Evolutionary conservation across 2,329 filamentous ascomycete species (phyloP), one percentile per base, ranked within the genome.

Genomic region (Pseudocercospora fuligena): DNA sequence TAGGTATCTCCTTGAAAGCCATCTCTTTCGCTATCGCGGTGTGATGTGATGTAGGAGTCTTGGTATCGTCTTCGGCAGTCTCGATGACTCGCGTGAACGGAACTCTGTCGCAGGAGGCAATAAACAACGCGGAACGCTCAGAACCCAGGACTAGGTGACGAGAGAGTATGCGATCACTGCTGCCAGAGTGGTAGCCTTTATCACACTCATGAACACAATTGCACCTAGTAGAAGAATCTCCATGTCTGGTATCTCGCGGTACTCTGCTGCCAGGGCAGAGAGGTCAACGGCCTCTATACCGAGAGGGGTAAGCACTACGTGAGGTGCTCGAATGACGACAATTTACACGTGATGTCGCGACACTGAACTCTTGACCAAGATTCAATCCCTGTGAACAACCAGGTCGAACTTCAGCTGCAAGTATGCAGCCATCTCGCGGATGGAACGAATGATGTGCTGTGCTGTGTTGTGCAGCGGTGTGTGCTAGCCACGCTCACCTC

Each of bases 1-100:
- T 87, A 1, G 93, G 93, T 65, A 97, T 89, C 2, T 87, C 85
- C 1, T 87, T 89, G 81, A 96, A 96, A 4, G 66, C 60, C 66
- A 56, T 56, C 5, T 31, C 51, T 56, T 56, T 25, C 27, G 51
- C 51, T 31, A 23, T 56, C 27, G 51, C 9, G 7, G 46, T 25
- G 19, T 23, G 23, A 49, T 21, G 12, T 49, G 46, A 7, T 51
- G n/a, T n/a, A 23, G 21, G 21, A 19, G 49, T 25, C 6, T 29
- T 25, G 49, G 8, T 54, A 25, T 25, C 11, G 25, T 25, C 21
- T 21, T 54, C 51, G 21, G 21, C 25, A 12, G 21, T 40, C 23
- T 25, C 25, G 46, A 49, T 23, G 46, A 49, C 46, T 40, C 36
- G 36, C 36, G 36, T 6, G 36, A 40, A n/a, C 36, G 36, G 36